Percentiles rank a stretch among this genome's conserved stretches.
Conservation (phyloP, 1,284 basidiomycete species). For the Neonothopanus nambi region DNA sequence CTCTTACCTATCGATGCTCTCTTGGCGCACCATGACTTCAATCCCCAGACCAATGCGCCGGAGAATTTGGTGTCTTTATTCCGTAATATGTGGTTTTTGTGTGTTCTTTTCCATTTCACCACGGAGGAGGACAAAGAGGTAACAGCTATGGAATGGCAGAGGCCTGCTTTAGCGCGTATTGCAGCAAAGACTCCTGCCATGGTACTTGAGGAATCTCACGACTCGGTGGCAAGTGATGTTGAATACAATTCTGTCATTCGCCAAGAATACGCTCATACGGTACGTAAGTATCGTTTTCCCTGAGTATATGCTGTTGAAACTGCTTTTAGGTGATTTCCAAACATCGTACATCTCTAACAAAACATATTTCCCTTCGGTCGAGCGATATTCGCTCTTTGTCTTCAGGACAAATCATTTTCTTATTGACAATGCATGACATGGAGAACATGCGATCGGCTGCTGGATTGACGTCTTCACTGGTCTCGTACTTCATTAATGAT, state of each 20-base stretch:
- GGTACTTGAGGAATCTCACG: slow-evolving; percentile 81
- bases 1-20: slow-evolving; percentile 90
- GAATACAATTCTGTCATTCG: slow-evolving; percentile 93
- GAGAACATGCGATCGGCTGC: slow-evolving; percentile 85
- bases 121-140: slow-evolving; percentile 47
- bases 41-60: slow-evolving; percentile 59
- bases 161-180: slow-evolving; percentile 78
- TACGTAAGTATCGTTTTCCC: slow-evolving; percentile 35
- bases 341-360: slow-evolving; percentile 66
- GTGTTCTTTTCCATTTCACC: slow-evolving; percentile 81
- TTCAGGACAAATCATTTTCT: slow-evolving; percentile 85
- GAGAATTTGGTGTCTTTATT: slow-evolving; percentile 79
- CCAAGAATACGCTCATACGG: slow-evolving; percentile 83
- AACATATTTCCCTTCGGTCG: slow-evolving; percentile 69
- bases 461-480: slow-evolving; percentile 81
- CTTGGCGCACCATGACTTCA: slow-evolving; percentile 75
- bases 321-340: slow-evolving; percentile 59
- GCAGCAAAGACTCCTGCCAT: slow-evolving; percentile 87
- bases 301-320: not conserved
- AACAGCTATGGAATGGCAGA: slow-evolving; percentile 73
- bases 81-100: slow-evolving; percentile 94
- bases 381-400: slow-evolving; percentile 78
- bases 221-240: slow-evolving; percentile 86
- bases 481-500: slow-evolving; percentile 89
- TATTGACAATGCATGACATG: slow-evolving; percentile 86